A percentile compares a stretch with the other conserved stretches of the same genome.
Conservation (phyloP, 495 filamentous ascomycete species). For the Monascus purpureus region DNA sequence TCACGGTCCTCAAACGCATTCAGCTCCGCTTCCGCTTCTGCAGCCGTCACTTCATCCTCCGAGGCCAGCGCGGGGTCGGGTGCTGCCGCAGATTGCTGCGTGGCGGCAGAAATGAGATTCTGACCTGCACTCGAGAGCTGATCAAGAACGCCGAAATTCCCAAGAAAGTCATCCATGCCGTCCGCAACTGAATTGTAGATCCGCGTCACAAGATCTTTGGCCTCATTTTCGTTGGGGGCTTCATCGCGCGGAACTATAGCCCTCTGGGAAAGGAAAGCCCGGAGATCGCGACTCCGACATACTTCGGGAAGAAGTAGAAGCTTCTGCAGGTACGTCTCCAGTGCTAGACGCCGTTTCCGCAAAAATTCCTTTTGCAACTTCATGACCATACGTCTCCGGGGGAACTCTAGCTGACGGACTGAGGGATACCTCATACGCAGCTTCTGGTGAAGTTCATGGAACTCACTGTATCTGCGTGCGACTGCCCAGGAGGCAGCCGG, state of each 20-base stretch:
- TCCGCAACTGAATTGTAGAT: slow-evolving; percentile 94
- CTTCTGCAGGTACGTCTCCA: slow-evolving; percentile 77
- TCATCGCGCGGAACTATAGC: slow-evolving; percentile 49
- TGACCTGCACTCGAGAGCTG: slow-evolving; percentile 87
- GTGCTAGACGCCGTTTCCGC: slow-evolving; percentile 65
- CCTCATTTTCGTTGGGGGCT: slow-evolving; percentile 42
- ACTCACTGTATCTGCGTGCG: slow-evolving; percentile 82
- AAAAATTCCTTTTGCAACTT: slow-evolving; percentile 92
- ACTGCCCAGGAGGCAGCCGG: slow-evolving; percentile 72
- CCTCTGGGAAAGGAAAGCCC: slow-evolving; percentile 86
- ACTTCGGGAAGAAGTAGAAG: slow-evolving; percentile 81
- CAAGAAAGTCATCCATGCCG: slow-evolving; percentile 95
- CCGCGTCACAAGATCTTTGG: slow-evolving; percentile 81
- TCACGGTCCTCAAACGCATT: slow-evolving; percentile 85
- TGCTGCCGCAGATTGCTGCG: slow-evolving; percentile 49
- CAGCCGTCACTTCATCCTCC: slow-evolving; percentile 54
- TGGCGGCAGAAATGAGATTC: slow-evolving; percentile 81
- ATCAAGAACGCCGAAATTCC: slow-evolving; percentile 90
- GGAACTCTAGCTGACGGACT: slow-evolving; percentile 83
- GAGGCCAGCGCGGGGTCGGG: slow-evolving; percentile 26
- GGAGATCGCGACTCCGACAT: slow-evolving; percentile 81
- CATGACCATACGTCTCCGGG: slow-evolving; percentile 81
- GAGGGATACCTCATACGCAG: slow-evolving; percentile 71
- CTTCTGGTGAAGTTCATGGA: slow-evolving; percentile 86
- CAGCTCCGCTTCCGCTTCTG: slow-evolving; percentile 89